Evolutionary conservation across 2,329 filamentous ascomycete genomes (phyloP).

Genomic region (Ophiocordyceps unilateralis): DNA sequence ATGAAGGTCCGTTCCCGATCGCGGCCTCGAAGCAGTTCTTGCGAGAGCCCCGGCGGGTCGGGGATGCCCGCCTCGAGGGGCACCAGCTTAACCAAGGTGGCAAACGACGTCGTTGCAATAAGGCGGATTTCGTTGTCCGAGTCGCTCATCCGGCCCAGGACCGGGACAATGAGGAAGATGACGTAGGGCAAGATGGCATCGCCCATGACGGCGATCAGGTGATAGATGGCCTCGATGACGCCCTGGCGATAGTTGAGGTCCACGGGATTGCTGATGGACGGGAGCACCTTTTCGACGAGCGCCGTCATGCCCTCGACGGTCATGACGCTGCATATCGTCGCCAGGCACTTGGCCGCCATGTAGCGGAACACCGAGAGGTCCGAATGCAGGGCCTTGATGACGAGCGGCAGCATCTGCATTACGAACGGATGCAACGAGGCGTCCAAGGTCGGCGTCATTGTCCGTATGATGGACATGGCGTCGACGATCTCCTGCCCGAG

Average conservation of each 20-base stretch:
- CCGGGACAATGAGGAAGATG: slow-evolving; percentile 95
- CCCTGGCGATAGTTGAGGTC: slow-evolving; percentile 84
- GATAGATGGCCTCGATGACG: slow-evolving; percentile 87
- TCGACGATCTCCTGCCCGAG: slow-evolving; percentile 89
- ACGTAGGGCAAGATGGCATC: slow-evolving; percentile 92
- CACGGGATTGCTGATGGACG: slow-evolving; percentile 77
- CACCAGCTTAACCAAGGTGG: slow-evolving; percentile 90
- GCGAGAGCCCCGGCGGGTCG: slow-evolving; percentile 81
- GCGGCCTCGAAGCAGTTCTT: slow-evolving; percentile 73
- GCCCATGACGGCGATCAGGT: slow-evolving; percentile 96
- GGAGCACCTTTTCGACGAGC: slow-evolving; percentile 80
- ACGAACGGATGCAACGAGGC: slow-evolving; percentile 60
- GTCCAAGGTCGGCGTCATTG: slow-evolving; percentile 81
- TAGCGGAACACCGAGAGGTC: slow-evolving; percentile 86
- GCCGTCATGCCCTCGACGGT: slow-evolving; percentile 91
- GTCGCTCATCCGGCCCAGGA: slow-evolving; percentile 94
- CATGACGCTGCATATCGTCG: slow-evolving; percentile 93
- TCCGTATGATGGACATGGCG: slow-evolving; percentile 80
- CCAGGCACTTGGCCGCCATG: slow-evolving; percentile 91
- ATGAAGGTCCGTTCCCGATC: slow-evolving; percentile 95
- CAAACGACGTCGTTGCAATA: slow-evolving; percentile 91
- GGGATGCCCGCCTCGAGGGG: slow-evolving; percentile 94
- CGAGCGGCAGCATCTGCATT: slow-evolving; percentile 64
- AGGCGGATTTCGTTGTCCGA: slow-evolving; percentile 90
- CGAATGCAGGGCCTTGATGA: slow-evolving; percentile 77